phyloP scores from a whole-genome alignment of 345 rosid species.

The Camelina sativa region DNA sequence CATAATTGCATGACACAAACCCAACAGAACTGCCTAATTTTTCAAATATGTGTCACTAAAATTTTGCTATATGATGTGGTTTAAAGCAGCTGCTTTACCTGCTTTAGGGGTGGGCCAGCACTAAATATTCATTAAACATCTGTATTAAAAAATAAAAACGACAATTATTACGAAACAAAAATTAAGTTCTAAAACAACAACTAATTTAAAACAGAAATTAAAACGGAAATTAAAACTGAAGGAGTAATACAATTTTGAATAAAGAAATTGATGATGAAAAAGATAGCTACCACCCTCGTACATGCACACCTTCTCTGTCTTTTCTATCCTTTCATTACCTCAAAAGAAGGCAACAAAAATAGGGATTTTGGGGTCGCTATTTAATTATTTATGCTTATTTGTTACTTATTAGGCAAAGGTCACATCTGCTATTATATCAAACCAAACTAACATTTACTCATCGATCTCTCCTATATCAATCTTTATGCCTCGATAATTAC shows the following conservation, averaged over 20 bases:
- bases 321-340: conserved; percentile 29
- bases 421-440: neutral
- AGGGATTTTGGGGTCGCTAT: conserved; percentile 3
- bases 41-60: too few relatives aligned
- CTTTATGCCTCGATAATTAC: neutral
- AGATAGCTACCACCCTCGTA: conserved; percentile 32
- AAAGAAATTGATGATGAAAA: conserved; percentile 34
- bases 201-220: too few relatives aligned
- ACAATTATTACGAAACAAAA: too few relatives aligned
- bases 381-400: conserved; percentile 28
- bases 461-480: neutral
- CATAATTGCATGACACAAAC: too few relatives aligned
- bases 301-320: conserved; percentile 13
- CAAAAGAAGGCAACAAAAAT: conserved; percentile 25
- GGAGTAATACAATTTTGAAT: neutral
- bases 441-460: conserved; percentile 9
- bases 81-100: too few relatives aligned
- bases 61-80: too few relatives aligned
- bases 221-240: too few relatives aligned
- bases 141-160: too few relatives aligned
- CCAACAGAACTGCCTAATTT: too few relatives aligned
- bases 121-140: too few relatives aligned
- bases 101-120: too few relatives aligned
- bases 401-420: conserved; percentile 15
- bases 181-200: too few relatives aligned